phyloP scores from a whole-genome alignment of 306 rosid genomes.

The Clitoria ternatea region DNA sequence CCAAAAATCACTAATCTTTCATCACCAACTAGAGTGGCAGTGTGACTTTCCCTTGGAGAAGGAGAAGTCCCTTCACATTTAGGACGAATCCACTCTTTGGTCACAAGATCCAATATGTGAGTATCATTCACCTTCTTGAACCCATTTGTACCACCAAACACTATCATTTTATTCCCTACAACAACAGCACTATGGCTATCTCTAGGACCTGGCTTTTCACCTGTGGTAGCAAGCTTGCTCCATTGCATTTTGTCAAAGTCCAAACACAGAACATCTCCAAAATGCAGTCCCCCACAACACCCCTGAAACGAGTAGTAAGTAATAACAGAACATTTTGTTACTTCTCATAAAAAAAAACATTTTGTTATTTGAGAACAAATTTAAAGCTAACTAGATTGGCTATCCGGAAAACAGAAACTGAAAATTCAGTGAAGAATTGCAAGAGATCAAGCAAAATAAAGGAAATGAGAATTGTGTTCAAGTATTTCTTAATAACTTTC shows the following conservation, averaged over 20 bases:
- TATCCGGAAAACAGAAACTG: too few species aligned
- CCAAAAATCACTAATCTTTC: slow-evolving; percentile 79
- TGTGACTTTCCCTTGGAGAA: slow-evolving; percentile 89
- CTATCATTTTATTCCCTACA: slow-evolving; percentile 65
- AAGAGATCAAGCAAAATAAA: too few species aligned
- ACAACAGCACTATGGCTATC: slow-evolving; percentile 87
- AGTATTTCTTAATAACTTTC: not conserved
- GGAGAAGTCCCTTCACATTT: slow-evolving; percentile 77
- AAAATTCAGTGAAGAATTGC: too few species aligned
- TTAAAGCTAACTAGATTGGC: not conserved
- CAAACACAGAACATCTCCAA: slow-evolving; percentile 72
- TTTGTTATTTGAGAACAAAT: not conserved
- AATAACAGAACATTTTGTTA: slow-evolving; percentile 3
- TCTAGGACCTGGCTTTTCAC: slow-evolving; percentile 88
- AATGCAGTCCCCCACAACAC: slow-evolving; percentile 92
- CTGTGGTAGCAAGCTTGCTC: slow-evolving; percentile 58
- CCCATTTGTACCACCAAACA: slow-evolving; percentile 97
- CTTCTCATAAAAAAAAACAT: not conserved
- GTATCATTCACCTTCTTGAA: slow-evolving; percentile 79
- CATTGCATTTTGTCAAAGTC: slow-evolving; percentile 74
- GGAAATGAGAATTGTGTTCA: too few species aligned
- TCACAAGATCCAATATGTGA: slow-evolving; percentile 61
- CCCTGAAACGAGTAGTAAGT: slow-evolving; percentile 49
- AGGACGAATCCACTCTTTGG: slow-evolving; percentile 70
- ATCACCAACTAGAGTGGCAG: slow-evolving; percentile 66